Percentiles rank a stretch among this genome's conserved stretches.
Evolutionary conservation across 495 filamentous ascomycete species (phyloP).

Genomic region (Podospora comata): DNA sequence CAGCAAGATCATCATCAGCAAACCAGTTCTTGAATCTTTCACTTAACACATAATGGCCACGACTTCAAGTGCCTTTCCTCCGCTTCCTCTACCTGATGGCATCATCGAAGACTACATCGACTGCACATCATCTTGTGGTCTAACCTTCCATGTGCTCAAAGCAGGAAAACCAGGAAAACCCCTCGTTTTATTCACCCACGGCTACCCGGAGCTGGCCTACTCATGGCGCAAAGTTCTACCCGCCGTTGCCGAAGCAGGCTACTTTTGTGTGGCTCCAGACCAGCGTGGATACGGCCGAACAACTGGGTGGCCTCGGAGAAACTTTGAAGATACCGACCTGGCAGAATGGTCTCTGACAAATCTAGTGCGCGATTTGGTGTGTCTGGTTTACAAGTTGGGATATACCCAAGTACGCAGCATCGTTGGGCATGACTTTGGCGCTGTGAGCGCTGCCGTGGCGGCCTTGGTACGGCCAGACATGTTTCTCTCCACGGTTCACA

Average conservation of each 20-base stretch:
- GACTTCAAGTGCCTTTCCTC: slow-evolving; percentile 23
- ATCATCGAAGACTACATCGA: slow-evolving; percentile 51
- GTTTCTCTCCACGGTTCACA: slow-evolving; percentile 53
- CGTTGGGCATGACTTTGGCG: slow-evolving; percentile 67
- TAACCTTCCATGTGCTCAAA: slow-evolving; percentile 61
- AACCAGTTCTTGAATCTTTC: not conserved
- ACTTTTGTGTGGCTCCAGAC: slow-evolving; percentile 63
- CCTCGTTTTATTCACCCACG: slow-evolving; percentile 62
- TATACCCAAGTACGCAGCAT: slow-evolving; percentile 57
- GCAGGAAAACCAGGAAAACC: slow-evolving; percentile 50
- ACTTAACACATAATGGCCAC: not conserved
- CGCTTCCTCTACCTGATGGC: slow-evolving; percentile 53
- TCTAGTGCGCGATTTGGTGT: slow-evolving; percentile 60
- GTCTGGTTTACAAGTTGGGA: slow-evolving; percentile 58
- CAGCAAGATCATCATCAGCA: not conserved
- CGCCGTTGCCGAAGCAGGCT: slow-evolving; percentile 52
- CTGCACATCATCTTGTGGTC: slow-evolving; percentile 43
- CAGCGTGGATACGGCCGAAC: slow-evolving; percentile 69
- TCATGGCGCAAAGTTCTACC: slow-evolving; percentile 66
- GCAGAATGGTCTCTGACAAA: slow-evolving; percentile 55
- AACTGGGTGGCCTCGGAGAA: slow-evolving; percentile 54
- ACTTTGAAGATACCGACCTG: slow-evolving; percentile 53
- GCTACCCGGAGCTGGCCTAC: slow-evolving; percentile 66
- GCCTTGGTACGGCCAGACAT: slow-evolving; percentile 63
- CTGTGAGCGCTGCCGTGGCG: slow-evolving; percentile 55